These are phyloP conservation scores for Dendrobium huoshanense DNA, from an alignment of 106 monocot genomes.

Conservation along the genomic window DNA sequence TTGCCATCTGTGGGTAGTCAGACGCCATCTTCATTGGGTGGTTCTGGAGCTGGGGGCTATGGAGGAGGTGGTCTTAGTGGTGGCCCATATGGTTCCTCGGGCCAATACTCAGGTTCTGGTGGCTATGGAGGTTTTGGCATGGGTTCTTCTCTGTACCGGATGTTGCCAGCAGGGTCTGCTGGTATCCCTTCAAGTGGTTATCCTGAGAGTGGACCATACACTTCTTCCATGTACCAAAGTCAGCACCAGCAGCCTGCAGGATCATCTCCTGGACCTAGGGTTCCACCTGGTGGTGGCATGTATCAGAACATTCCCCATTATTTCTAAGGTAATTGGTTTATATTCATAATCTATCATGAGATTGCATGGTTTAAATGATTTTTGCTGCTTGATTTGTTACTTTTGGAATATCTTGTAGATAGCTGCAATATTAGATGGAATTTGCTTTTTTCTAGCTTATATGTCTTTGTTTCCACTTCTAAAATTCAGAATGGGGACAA, in stretches of 20 bases:
- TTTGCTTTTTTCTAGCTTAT: not conserved
- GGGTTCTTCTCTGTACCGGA: constrained; percentile 12
- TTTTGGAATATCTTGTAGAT: not conserved
- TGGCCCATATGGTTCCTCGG: constrained; percentile 13
- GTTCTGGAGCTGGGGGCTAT: constrained; percentile 11
- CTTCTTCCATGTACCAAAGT: constrained; percentile 12
- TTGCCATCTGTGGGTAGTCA: constrained; percentile 7
- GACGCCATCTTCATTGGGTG: not conserved
- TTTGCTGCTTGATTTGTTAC: not conserved
- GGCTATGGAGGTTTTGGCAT: constrained; percentile 19
- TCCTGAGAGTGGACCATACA: constrained; percentile 15
- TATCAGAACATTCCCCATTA: constrained; percentile 18
- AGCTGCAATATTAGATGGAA: not conserved
- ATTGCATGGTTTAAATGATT: not conserved
- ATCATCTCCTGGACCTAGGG: constrained; percentile 15
- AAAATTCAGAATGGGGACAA: not conserved
- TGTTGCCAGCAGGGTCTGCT: constrained; percentile 1
- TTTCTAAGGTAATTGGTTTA: constrained; percentile 15
- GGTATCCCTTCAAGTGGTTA: constrained; percentile 15
- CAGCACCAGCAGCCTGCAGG: constrained; percentile 12
- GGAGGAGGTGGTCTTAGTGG: constrained; percentile 8
- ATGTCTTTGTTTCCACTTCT: not conserved
- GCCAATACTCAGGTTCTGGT: constrained; percentile 11
- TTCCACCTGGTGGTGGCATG: constrained; percentile 21
- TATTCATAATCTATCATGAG: not conserved